Evolutionary conservation across 2,329 filamentous ascomycete species (phyloP), one percentile per base, ranked within the genome.

Genomic region (Calonectria naviculata): DNA sequence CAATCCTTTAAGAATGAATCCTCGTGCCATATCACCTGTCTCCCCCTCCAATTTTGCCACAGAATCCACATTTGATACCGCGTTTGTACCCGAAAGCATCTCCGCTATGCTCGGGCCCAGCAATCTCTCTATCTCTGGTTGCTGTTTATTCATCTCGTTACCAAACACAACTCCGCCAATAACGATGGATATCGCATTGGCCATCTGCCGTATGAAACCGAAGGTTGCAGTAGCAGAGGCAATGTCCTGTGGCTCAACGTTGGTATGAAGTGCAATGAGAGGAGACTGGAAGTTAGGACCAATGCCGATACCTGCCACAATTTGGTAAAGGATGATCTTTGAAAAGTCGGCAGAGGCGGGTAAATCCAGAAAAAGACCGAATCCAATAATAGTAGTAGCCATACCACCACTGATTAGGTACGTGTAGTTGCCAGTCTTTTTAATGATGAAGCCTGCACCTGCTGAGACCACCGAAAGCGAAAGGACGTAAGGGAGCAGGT

Each of bases 161-260:
- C 94, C 91, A 83, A 95, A 95, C 38, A 95, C 88, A 47, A 94
- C 92, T 19, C 93, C 91, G 28, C 94, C 94, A 42, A 95, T 86
- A 1, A 94, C 93, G 60, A 95, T 88, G 0, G 90, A 91, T 24
- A 92, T 88, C 3, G 91, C 88, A 0, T 91, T 93, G 13, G 91
- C 91, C 4, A 95, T 84, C 75, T 93, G 93, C 21, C 93, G 89
- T 9, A 91, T 86, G 78, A 93, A 93, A 10, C 88, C 86, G 73
- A 93, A 92, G 1, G 90, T 91, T 0, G 91, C 88, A 0, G 92
- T 93, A 0, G 90, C 91, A 1, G 91, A 88, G 17, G 90, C 92
- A 58, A 93, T 92, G 74, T 94, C 92, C 31, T 87, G 85, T 47
- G 86, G 87, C 24, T 89, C 84, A 34, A 93, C 86, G 63, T 89